Conservation (phyloP, 2,329 filamentous ascomycete genomes). For the Botrytis hyacinthi region DNA sequence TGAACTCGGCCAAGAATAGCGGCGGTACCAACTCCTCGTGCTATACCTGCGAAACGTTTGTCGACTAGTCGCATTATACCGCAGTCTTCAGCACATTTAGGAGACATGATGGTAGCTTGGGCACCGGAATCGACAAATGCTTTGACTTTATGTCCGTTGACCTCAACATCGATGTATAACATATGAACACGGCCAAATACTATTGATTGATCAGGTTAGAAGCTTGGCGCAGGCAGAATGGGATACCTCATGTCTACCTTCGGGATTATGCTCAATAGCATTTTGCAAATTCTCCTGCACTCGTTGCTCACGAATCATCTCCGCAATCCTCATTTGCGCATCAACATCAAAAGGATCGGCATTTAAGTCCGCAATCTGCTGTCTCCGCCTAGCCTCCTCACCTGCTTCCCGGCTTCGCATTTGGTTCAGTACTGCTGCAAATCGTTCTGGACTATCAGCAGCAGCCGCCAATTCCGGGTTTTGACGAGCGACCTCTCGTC, state of each 20-base stretch:
- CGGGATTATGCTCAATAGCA: constrained; percentile 95
- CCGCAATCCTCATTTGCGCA: constrained; percentile 87
- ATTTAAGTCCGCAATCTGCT: constrained; percentile 81
- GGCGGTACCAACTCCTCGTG: constrained; percentile 90
- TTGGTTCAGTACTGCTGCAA: constrained; percentile 68
- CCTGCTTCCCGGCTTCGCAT: constrained; percentile 69
- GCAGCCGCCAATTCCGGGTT: constrained; percentile 75
- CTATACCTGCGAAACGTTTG: constrained; percentile 85
- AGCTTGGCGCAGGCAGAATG: not conserved
- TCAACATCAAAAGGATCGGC: constrained; percentile 93
- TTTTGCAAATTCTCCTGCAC: constrained; percentile 96
- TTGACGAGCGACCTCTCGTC: constrained; percentile 67
- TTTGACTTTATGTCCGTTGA: constrained; percentile 90
- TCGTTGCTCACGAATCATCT: constrained; percentile 92
- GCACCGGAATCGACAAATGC: constrained; percentile 96
- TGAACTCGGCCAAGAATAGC: constrained; percentile 94
- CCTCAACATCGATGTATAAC: constrained; percentile 93
- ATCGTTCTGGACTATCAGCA: constrained; percentile 72
- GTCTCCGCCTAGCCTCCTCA: constrained; percentile 72
- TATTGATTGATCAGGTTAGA: constrained; percentile 41
- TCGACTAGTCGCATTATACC: constrained; percentile 97
- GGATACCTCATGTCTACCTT: constrained; percentile 61
- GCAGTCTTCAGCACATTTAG: constrained; percentile 83
- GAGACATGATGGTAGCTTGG: constrained; percentile 98
- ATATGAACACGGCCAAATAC: constrained; percentile 94